These are phyloP conservation scores for Mallotus japonicus DNA, from an alignment of 441 rosid species.

Conservation along the genomic window DNA sequence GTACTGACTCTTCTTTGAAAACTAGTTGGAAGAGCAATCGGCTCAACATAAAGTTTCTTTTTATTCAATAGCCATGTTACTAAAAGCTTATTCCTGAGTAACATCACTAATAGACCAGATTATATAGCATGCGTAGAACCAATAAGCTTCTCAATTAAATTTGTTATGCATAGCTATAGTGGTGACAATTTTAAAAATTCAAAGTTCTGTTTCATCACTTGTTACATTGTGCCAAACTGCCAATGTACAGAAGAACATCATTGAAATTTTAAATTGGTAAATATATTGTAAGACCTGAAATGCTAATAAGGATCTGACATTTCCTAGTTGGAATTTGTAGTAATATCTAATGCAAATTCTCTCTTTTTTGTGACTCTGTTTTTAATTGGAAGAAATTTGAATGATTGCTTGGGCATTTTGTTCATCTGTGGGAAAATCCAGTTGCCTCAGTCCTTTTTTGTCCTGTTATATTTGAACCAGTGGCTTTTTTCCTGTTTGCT, in stretches of 20 bases:
- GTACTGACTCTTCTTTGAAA: background rate
- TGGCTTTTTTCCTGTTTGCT: constrained; percentile 6
- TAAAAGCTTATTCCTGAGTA: background rate
- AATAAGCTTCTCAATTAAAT: background rate
- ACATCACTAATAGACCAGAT: background rate
- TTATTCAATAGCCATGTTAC: background rate
- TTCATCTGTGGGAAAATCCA: background rate
- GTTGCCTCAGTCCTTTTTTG: background rate
- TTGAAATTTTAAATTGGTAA: background rate
- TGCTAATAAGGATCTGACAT: background rate
- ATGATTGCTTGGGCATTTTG: background rate
- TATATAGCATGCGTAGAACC: background rate
- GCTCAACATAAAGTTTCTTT: background rate
- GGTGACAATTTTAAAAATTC: background rate
- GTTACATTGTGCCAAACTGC: background rate
- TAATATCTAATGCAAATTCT: background rate
- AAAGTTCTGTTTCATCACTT: background rate
- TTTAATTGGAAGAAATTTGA: background rate
- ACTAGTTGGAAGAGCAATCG: background rate
- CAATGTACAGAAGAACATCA: background rate
- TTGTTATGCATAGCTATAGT: background rate
- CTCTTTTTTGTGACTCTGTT: background rate
- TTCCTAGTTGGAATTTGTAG: background rate
- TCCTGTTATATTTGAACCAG: constrained; percentile 3
- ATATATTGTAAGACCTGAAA: background rate